phyloP scores from a whole-genome alignment of 1,139 yeast genomes.

The Zhuliangozyma parablackwelliae region DNA sequence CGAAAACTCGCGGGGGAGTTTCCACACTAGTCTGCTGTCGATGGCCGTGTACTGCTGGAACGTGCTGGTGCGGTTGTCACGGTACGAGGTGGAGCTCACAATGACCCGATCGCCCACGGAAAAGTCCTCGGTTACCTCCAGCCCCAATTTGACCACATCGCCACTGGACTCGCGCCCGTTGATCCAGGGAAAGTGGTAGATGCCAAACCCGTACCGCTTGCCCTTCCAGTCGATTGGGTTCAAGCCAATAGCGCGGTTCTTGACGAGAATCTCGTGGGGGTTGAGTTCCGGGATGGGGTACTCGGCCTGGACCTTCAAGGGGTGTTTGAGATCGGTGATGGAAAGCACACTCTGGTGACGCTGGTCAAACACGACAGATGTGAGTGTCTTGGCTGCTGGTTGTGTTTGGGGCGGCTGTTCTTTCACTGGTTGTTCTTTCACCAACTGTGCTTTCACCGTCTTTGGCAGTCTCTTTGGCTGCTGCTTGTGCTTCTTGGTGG shows the following conservation, averaged over 20 bases:
- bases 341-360: conserved; percentile 11
- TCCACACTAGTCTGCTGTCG: conserved; percentile 42
- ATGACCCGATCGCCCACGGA: conserved; percentile 33
- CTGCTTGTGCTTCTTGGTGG: too few relatives aligned
- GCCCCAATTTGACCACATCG: conserved; percentile 27
- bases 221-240: conserved; percentile 52
- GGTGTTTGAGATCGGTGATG: conserved; percentile 14
- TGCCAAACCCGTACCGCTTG: conserved; percentile 44
- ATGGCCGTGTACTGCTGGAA: conserved; percentile 43
- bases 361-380: conserved; percentile 6
- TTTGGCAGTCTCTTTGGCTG: too few relatives aligned
- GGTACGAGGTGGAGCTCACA: conserved; percentile 41
- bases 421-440: not conserved
- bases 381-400: not conserved
- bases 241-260: conserved; percentile 38
- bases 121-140: conserved; percentile 20
- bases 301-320: conserved; percentile 12
- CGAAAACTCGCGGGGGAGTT: conserved; percentile 23
- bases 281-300: conserved; percentile 16
- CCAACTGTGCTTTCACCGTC: too few relatives aligned
- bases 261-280: conserved; percentile 32
- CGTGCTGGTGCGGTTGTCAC: conserved; percentile 44
- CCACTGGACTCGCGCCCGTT: conserved; percentile 48
- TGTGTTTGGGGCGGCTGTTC: too few relatives aligned
- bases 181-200: conserved; percentile 46